Evolutionary conservation across 2,329 filamentous ascomycete genomes (phyloP).

Genomic region (Ophiostoma tasmaniense): DNA sequence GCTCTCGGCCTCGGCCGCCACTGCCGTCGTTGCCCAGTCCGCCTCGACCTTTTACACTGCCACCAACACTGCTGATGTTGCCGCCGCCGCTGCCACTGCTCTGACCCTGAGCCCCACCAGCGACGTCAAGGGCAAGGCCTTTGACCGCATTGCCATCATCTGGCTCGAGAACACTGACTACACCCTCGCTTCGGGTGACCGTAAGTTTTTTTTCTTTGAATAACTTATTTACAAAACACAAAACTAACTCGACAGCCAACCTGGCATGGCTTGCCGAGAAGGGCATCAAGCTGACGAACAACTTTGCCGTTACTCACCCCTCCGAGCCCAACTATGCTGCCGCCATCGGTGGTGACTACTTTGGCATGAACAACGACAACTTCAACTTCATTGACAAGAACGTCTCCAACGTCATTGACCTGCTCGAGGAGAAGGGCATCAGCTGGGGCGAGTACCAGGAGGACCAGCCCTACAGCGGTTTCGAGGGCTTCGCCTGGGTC

Average conservation of each 20-base stretch:
- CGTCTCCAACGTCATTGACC: slow-evolving; percentile 58
- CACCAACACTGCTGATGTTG: slow-evolving; percentile 42
- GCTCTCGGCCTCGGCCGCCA: slow-evolving; percentile 19
- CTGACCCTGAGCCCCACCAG: slow-evolving; percentile 52
- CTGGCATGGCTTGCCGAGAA: slow-evolving; percentile 48
- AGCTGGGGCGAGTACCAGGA: slow-evolving; percentile 70
- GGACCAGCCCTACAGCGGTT: slow-evolving; percentile 67
- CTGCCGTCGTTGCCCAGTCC: slow-evolving; percentile 17
- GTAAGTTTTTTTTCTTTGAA: slow-evolving; percentile 30
- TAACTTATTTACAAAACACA: neutral
- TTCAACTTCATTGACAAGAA: slow-evolving; percentile 52
- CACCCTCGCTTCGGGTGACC: slow-evolving; percentile 53
- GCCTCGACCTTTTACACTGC: slow-evolving; percentile 37
- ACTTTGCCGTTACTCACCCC: slow-evolving; percentile 60
- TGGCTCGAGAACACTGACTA: slow-evolving; percentile 74
- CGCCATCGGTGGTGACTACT: slow-evolving; percentile 60
- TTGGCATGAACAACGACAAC: slow-evolving; percentile 62
- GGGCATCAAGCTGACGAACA: slow-evolving; percentile 54
- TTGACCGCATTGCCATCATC: slow-evolving; percentile 63
- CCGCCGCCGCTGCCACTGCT: slow-evolving; percentile 50
- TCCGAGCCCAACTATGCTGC: slow-evolving; percentile 71
- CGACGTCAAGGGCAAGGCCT: slow-evolving; percentile 60
- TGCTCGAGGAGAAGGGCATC: slow-evolving; percentile 57
- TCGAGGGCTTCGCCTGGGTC: slow-evolving; percentile 53
- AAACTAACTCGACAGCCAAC: slow-evolving; percentile 31